Evolutionary conservation across 345 rosid genomes (phyloP).

Genomic region (Acer yangbiense): DNA sequence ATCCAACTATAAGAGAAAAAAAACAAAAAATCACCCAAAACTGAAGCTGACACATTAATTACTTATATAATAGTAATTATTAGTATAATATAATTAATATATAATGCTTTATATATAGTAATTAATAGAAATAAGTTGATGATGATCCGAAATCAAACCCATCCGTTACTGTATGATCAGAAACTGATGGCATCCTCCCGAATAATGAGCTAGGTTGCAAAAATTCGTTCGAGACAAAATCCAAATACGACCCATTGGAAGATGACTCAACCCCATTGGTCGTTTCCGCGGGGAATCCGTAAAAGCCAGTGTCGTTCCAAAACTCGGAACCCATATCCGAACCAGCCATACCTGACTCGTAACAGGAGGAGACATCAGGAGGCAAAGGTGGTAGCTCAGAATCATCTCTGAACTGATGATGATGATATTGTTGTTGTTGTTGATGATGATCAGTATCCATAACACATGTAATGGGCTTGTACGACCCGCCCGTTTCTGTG

Average conservation of each 20-base stretch:
- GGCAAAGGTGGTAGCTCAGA: conserved; percentile 89
- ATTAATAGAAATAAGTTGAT: conserved; percentile 30
- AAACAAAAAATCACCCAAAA: neutral
- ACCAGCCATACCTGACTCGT: conserved; percentile 36
- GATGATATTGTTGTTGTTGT: neutral
- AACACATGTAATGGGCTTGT: conserved; percentile 37
- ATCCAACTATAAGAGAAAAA: neutral
- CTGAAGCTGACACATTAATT: neutral
- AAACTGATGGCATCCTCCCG: conserved; percentile 30
- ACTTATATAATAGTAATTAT: conserved; percentile 8
- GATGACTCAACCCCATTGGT: conserved; percentile 9
- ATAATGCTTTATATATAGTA: neutral
- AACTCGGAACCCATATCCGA: conserved; percentile 27
- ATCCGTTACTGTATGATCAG: conserved; percentile 33
- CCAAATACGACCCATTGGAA: conserved; percentile 25
- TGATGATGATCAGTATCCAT: conserved; percentile 25
- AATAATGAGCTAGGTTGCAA: conserved; percentile 35
- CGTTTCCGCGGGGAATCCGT: conserved; percentile 30
- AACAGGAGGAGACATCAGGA: conserved; percentile 55
- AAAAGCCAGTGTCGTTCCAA: conserved; percentile 43
- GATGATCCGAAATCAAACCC: conserved; percentile 51
- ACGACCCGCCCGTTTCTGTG: conserved; percentile 22
- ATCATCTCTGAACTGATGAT: conserved; percentile 26
- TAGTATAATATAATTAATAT: neutral
- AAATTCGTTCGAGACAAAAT: conserved; percentile 31